Conservation (phyloP, 2,329 filamentous ascomycete species). For the Aplosporella prunicola region DNA sequence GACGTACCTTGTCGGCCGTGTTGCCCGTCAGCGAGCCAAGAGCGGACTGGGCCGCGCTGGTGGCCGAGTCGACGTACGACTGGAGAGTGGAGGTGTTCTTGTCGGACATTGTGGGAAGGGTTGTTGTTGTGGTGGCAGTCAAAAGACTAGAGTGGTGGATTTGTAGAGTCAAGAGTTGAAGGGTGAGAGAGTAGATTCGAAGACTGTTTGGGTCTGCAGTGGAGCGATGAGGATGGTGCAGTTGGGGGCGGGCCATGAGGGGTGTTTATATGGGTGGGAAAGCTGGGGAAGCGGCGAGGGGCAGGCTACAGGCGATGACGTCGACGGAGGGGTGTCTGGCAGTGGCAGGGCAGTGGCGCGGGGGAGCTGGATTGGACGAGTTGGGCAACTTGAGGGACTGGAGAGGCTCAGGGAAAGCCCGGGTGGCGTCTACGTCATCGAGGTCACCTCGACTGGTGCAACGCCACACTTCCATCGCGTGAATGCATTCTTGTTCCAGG, state of each 20-base stretch:
- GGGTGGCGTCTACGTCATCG: no score
- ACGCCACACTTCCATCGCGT: no score
- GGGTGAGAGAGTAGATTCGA: neutral
- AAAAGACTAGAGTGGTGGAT: neutral
- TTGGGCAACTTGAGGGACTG: no score
- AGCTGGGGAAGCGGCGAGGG: no score
- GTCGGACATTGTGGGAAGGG: conserved; percentile 38
- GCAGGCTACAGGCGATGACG: no score
- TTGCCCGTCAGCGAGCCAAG: conserved; percentile 66
- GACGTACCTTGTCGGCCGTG: conserved; percentile 51
- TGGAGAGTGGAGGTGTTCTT: conserved; percentile 65
- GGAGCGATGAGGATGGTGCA: neutral
- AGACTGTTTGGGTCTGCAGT: neutral
- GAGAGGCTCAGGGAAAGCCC: no score
- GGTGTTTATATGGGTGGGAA: conserved; percentile 1
- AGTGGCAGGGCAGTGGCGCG: no score
- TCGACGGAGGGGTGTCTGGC: no score
- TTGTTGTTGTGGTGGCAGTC: conserved; percentile 6
- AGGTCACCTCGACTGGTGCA: no score
- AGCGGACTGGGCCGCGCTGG: conserved; percentile 61
- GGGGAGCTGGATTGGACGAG: no score
- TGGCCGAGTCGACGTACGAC: conserved; percentile 55
- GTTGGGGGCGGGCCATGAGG: neutral
- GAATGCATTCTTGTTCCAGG: no score
- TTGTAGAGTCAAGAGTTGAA: neutral